Evolutionary conservation across 805 yeast genomes (phyloP).

Genomic region (Kazachstania martiniae): DNA sequence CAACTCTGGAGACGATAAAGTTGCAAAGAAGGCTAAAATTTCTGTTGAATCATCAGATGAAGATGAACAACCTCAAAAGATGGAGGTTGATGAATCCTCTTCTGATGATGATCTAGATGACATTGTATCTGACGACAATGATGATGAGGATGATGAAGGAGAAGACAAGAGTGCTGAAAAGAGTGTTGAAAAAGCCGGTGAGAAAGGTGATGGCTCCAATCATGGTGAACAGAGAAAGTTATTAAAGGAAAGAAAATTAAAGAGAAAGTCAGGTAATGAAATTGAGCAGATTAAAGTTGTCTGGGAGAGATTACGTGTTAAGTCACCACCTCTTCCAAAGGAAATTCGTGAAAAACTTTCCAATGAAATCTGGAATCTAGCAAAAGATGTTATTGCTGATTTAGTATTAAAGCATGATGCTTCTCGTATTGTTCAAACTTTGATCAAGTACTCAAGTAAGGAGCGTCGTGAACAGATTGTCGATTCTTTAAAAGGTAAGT

Average conservation of each 20-base stretch:
- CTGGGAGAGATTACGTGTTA: conserved; percentile 88
- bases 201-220: conserved; percentile 24
- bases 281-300: conserved; percentile 74
- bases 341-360: conserved; percentile 66
- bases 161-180: conserved; percentile 25
- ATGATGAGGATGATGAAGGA: conserved; percentile 20
- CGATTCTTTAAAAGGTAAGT: conserved; percentile 58
- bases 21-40: conserved; percentile 24
- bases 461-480: conserved; percentile 68
- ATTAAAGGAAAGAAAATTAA: conserved; percentile 72
- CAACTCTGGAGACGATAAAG: conserved; percentile 5
- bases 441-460: conserved; percentile 74
- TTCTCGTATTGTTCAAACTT: conserved; percentile 88
- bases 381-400: conserved; percentile 69
- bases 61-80: conserved; percentile 4
- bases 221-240: conserved; percentile 77
- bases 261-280: conserved; percentile 77
- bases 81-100: conserved; percentile 23
- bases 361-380: conserved; percentile 73
- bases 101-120: conserved; percentile 22
- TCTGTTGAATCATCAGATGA: conserved; percentile 27
- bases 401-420: conserved; percentile 93
- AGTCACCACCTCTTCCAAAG: conserved; percentile 70
- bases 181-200: conserved; percentile 17
- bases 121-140: conserved; percentile 23